Conservation (phyloP, 1,284 basidiomycete genomes). For the Phylloboletellus chloephorus region DNA sequence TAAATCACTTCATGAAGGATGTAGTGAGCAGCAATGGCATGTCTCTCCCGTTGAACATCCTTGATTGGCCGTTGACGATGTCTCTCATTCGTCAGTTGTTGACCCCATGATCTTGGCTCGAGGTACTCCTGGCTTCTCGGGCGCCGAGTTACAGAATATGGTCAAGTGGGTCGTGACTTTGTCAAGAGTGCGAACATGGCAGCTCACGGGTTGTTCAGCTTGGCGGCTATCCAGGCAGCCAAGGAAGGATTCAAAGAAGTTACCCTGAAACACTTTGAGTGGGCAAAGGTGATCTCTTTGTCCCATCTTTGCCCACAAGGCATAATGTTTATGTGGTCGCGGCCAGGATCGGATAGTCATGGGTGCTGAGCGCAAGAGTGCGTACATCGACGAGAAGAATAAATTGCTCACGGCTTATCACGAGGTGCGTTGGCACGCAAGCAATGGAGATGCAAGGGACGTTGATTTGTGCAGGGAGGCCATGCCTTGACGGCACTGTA, state of each 20-base stretch:
- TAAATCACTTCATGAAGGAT: constrained; percentile 84
- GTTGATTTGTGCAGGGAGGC: constrained; percentile 57
- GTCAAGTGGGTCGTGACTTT: constrained; percentile 66
- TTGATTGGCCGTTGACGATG: not conserved
- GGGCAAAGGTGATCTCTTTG: constrained; percentile 70
- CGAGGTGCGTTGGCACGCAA: constrained; percentile 48
- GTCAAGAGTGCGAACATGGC: not conserved
- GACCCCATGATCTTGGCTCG: constrained; percentile 83
- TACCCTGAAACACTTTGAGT: constrained; percentile 82
- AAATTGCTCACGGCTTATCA: constrained; percentile 92
- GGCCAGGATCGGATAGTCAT: constrained; percentile 84
- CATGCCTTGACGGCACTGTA: constrained; percentile 89
- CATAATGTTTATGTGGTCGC: constrained; percentile 5
- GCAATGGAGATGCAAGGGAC: not conserved
- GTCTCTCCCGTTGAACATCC: constrained; percentile 12
- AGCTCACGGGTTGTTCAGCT: constrained; percentile 36
- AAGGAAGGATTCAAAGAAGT: constrained; percentile 75
- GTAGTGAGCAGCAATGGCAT: constrained; percentile 61
- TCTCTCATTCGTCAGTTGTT: constrained; percentile 46
- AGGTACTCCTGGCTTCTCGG: constrained; percentile 87
- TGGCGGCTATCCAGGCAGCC: constrained; percentile 90
- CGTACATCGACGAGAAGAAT: constrained; percentile 79
- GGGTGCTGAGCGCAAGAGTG: constrained; percentile 88
- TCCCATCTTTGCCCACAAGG: not conserved
- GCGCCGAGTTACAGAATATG: constrained; percentile 91